Percentiles rank a stretch among this genome's conserved stretches.
Evolutionary conservation across 768 basidiomycete genomes (phyloP).

Genomic region (Trametes gibbosa): DNA sequence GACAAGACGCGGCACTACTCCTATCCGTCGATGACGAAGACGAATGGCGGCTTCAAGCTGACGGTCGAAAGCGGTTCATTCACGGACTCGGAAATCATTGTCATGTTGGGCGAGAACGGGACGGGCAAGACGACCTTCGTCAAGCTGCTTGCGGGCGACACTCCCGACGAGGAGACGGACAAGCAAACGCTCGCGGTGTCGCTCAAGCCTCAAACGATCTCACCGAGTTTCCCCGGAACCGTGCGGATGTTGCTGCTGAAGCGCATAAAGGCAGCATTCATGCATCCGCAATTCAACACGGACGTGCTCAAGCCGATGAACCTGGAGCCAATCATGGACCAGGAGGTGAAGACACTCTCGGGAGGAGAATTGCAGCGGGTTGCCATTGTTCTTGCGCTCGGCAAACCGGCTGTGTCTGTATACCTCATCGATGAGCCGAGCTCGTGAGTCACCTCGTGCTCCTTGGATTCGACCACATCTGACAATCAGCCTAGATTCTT

Average conservation of each 20-base stretch:
- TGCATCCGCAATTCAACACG: constrained; percentile 99
- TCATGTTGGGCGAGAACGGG: constrained; percentile 99
- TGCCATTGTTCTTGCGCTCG: constrained; percentile 90
- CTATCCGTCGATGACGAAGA: constrained; percentile 97
- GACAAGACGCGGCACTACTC: constrained; percentile 88
- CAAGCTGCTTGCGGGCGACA: constrained; percentile 89
- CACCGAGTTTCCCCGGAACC: constrained; percentile 96
- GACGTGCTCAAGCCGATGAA: constrained; percentile 98
- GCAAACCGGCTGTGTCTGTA: constrained; percentile 80
- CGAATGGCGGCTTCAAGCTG: constrained; percentile 92
- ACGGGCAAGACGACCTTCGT: constrained; percentile 99
- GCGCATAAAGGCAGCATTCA: constrained; percentile 92
- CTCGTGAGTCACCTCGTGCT: constrained; percentile 43
- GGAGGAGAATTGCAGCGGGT: constrained; percentile 99
- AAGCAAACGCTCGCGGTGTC: constrained; percentile 85
- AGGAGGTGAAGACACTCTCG: constrained; percentile 96
- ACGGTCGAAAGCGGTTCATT: constrained; percentile 88
- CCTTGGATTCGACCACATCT: background rate
- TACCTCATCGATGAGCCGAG: constrained; percentile 97
- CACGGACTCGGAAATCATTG: constrained; percentile 99
- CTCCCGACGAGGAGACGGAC: constrained; percentile 80
- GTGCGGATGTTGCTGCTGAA: constrained; percentile 94
- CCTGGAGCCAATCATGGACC: constrained; percentile 92
- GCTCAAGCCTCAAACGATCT: constrained; percentile 97
- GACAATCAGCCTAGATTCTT: constrained; percentile 61